Conservation (phyloP, 805 yeast species). For the Saccharomycopsis fermentans region DNA sequence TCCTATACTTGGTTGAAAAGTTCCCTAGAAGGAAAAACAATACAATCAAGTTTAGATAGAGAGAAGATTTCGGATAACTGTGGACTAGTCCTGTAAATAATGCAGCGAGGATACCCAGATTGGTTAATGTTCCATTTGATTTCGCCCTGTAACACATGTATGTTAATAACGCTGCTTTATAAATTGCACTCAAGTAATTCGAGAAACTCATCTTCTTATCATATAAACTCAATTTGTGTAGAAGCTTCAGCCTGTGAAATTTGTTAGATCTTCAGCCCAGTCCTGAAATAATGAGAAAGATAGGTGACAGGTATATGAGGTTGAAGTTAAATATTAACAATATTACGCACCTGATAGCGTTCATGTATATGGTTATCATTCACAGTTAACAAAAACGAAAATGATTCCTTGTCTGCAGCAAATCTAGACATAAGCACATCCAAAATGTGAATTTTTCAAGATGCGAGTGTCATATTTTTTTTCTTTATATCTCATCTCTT, state of each 20-base stretch:
- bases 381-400: too few relatives aligned
- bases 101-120: slow-evolving; percentile 29
- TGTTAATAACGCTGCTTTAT: background rate
- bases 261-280: too few relatives aligned
- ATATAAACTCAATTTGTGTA: too few relatives aligned
- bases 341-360: too few relatives aligned
- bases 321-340: too few relatives aligned
- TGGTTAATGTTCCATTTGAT: slow-evolving; percentile 29
- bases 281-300: background rate
- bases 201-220: background rate
- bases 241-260: too few relatives aligned
- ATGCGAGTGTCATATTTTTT: background rate
- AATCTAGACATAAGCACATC: background rate
- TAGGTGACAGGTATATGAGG: too few relatives aligned
- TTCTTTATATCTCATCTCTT: background rate
- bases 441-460: background rate
- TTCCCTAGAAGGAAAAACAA: slow-evolving; percentile 32
- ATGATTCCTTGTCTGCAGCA: too few relatives aligned
- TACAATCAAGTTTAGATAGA: slow-evolving; percentile 26
- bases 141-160: slow-evolving; percentile 22
- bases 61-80: slow-evolving; percentile 27
- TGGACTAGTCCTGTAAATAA: slow-evolving; percentile 31
- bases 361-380: too few relatives aligned
- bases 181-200: background rate
- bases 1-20: slow-evolving; percentile 31